Base-by-base conservation (phyloP, 2,329 filamentous ascomycete genomes). In the Daldinia sp. region DNA sequence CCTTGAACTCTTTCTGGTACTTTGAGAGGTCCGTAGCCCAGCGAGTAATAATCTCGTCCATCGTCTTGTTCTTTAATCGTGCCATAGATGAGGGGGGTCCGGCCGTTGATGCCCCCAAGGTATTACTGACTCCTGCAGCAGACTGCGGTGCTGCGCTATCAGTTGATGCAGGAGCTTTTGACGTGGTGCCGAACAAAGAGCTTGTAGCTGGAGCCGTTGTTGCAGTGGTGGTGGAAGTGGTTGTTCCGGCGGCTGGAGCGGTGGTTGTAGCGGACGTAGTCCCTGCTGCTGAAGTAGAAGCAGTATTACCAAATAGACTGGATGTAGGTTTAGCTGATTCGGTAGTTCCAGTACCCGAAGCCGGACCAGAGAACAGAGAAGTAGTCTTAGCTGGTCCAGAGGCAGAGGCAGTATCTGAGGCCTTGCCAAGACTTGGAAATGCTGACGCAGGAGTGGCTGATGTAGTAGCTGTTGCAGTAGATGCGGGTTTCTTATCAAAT, bases 11-110 rank as follows among this genome's bases (percentile, higher is more conserved):
- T 79, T 97, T 97, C 77, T 98, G 95, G 78, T 99, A 98, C 77
- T 97, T 97, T 60, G 94, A 92, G 56, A 99, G 85, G 77, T 98
- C 96, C 0, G 94, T 93, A 1, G 96, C 96, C 96, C 96, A 99
- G 35, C 94, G 90, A 3, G 93, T 98, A 72, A 99, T 94, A 71
- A 99, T 98, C 79, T 99, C 96, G 77, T 99, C 96, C 92, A 99
- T 98, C 0, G 95, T 97, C 83, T 97, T 98, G 81, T 98, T 97
- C 85, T 97, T 97, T 41, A 99, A 85, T 30, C 96, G 91, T 3
- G 95, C 96, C 75, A 97, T 89, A 64, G 94, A 91, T 15, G 96
- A 95, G 2, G 90, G 84, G 1, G 94, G 93, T 0, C 94, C 94
- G 37, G 89, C 85, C 3, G 93, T 97, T 1, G 94, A 97, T 30